Base-by-base conservation (phyloP, 139 green algal genomes). In the Chlorella ohadii region DNA sequence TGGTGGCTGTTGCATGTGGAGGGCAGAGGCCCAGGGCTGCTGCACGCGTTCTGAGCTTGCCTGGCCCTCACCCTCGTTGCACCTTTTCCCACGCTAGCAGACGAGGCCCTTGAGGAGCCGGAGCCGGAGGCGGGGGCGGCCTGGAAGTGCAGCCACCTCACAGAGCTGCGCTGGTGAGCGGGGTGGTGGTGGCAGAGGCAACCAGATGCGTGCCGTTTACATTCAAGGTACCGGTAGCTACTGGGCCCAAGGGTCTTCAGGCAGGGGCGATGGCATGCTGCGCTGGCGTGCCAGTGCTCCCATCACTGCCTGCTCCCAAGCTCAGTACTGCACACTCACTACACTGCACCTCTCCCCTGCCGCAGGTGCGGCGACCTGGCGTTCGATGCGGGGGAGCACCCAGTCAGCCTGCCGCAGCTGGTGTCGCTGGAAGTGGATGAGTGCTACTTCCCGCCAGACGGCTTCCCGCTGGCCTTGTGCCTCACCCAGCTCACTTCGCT, bases 391-490 rank as follows among this genome's bases (percentile, higher is more conserved):
- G 76, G 75, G 7, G 57, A 72, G 38, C 23, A n/a, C 59, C 76
- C 76, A 27, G 38, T 82, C 17, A 23, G 61, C 19, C 76, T 82
- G 27, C 76, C 76, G 0, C 76, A 13, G 59, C 27, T 82, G 76
- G 36, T 82, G 59, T 63, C 76, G 15, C 76, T 82, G 56, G 76
- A 82, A 16, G 61, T 82, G 28, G 76, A 82, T 72, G 76, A 82
- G 70, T 55, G 63, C 57, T 59, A 59, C 57, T 82, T 82, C 57
- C 76, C 76, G 0, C 36, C 76, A 3, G 38, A 63, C 13, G 76
- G 76, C 33, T 38, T 82, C 13, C 76, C 34, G 36, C 36, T 27
- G 34, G 12, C 71, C 25, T 59, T 82, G 25, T 82, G 76, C 34
- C 76, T 82, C 20, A 71, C 57, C 25, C 38, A 57, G 27, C 57